A percentile compares a stretch with the other conserved stretches of the same genome.
Evolutionary conservation across 371 early-diverging fungal species (phyloP).

Genomic region (Mortierella sp.): DNA sequence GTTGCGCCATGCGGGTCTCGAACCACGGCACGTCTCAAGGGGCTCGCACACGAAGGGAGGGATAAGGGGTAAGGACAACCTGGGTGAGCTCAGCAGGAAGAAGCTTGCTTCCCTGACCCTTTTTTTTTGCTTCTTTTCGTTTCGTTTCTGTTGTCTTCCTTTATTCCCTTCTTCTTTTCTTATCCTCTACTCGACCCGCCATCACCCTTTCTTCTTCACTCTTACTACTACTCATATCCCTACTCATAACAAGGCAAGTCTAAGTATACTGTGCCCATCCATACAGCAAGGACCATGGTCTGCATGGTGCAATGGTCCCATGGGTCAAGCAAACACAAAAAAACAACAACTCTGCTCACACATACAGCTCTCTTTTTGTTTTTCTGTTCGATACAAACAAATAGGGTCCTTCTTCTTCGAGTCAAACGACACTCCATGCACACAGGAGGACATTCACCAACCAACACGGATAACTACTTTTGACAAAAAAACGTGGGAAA

Average conservation of each 20-base stretch:
- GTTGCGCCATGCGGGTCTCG: constrained; percentile 5
- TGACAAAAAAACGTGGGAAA: constrained; percentile 1
- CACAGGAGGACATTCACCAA: background rate
- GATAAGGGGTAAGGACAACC: background rate
- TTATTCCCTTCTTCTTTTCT: background rate
- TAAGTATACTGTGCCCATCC: no score
- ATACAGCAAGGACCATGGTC: background rate
- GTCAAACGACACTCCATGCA: background rate
- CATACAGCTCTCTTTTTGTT: background rate
- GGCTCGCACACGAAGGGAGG: background rate
- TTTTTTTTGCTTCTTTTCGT: background rate
- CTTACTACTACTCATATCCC: background rate
- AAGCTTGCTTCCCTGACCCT: background rate
- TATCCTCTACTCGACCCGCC: background rate
- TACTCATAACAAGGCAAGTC: no score
- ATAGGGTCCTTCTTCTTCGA: background rate
- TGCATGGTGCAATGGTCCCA: background rate
- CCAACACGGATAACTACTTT: background rate
- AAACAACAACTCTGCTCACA: background rate
- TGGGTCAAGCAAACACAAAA: background rate
- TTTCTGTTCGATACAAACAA: background rate
- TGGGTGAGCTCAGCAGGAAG: background rate
- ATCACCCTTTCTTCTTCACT: background rate
- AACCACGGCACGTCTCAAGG: background rate
- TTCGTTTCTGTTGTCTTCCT: background rate